phyloP scores from a whole-genome alignment of 2,329 filamentous ascomycete genomes.

The Aspergillus ustus region DNA sequence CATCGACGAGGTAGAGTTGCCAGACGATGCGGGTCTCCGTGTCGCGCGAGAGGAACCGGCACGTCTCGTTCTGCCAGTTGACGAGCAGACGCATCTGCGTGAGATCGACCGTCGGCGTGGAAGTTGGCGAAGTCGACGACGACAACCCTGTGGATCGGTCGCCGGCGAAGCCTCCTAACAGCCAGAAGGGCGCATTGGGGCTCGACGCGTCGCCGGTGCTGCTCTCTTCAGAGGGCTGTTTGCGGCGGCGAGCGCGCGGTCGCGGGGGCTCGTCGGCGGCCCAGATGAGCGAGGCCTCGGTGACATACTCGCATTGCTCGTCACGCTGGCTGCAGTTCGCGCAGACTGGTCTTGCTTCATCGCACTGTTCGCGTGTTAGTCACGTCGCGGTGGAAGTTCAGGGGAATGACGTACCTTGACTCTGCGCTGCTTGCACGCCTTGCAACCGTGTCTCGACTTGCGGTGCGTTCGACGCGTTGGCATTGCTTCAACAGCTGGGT shows the following conservation, averaged over 20 bases:
- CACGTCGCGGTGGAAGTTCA: neutral
- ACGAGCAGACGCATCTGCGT: constrained; percentile 25
- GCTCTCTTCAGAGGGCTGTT: neutral
- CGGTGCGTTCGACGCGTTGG: constrained; percentile 25
- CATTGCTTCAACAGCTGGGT: constrained; percentile 6
- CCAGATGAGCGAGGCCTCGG: constrained; percentile 23
- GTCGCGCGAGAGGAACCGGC: constrained; percentile 24
- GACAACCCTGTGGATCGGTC: neutral
- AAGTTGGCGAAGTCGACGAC: neutral
- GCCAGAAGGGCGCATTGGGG: neutral
- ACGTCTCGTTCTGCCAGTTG: constrained; percentile 28
- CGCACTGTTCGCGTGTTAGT: constrained; percentile 22
- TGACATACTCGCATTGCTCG: constrained; percentile 25
- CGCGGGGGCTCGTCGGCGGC: constrained; percentile 6
- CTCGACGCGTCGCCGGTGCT: neutral
- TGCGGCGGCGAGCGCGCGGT: neutral
- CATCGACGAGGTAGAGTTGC: constrained; percentile 24
- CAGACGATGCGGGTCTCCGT: constrained; percentile 26
- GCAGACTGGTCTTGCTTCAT: constrained; percentile 28
- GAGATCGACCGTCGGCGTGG: constrained; percentile 18
- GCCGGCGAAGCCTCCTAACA: neutral
- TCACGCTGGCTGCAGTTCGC: constrained; percentile 24
- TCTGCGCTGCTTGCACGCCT: constrained; percentile 28
- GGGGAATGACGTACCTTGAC: constrained; percentile 26
- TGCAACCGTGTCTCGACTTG: constrained; percentile 32